Conservation (phyloP, 2,329 filamentous ascomycete genomes). For the Penicillium sp. region DNA sequence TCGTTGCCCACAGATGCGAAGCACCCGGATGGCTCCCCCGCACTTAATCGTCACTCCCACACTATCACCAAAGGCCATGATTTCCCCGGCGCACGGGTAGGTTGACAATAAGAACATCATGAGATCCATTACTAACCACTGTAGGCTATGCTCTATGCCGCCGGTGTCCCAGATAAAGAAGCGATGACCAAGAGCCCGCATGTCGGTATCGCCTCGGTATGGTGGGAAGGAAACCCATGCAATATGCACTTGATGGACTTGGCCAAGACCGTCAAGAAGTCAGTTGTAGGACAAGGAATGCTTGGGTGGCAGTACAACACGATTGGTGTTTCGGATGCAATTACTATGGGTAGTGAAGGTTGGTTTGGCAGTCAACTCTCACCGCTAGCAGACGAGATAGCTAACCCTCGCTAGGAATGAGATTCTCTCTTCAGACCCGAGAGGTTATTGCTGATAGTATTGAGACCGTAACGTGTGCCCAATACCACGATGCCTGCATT, state of each 20-base stretch:
- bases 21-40: conserved; percentile 56
- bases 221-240: conserved; percentile 98
- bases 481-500: conserved; percentile 90
- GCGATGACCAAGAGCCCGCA: conserved; percentile 89
- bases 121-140: conserved; percentile 1
- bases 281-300: conserved; percentile 79
- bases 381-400: conserved; percentile 1
- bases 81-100: conserved; percentile 82
- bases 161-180: conserved; percentile 77
- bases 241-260: conserved; percentile 78
- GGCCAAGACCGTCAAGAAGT: conserved; percentile 80
- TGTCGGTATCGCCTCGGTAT: conserved; percentile 85
- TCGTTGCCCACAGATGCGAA: conserved; percentile 52
- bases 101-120: conserved; percentile 4
- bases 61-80: conserved; percentile 81
- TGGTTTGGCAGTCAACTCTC: conserved; percentile 21
- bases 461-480: conserved; percentile 87
- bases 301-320: conserved; percentile 94
- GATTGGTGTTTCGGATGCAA: conserved; percentile 83
- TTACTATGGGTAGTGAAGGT: conserved; percentile 95
- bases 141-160: conserved; percentile 91
- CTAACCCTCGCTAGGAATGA: conserved; percentile 64
- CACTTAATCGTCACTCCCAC: conserved; percentile 82
- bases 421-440: conserved; percentile 84
- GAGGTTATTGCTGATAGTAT: conserved; percentile 94